Percentiles rank a stretch among this genome's conserved stretches.
phyloP scores from a whole-genome alignment of 2,329 filamentous ascomycete species.

The Colletotrichum neosansevieriae region DNA sequence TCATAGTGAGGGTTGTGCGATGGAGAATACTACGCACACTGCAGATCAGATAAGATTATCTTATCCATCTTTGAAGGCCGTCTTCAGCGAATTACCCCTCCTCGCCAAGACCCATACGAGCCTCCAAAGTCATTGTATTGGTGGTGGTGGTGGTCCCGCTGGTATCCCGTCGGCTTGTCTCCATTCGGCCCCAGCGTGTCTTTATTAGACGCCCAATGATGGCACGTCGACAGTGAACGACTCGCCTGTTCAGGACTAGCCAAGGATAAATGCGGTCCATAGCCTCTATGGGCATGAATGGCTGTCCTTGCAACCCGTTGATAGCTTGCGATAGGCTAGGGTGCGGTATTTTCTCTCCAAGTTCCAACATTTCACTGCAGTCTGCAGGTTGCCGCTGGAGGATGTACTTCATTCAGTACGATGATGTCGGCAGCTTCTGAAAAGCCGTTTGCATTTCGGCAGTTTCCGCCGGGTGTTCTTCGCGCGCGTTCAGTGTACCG shows the following conservation, averaged over 20 bases:
- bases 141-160: not conserved
- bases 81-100: constrained; percentile 18
- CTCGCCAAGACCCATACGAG: constrained; percentile 28
- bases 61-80: constrained; percentile 49
- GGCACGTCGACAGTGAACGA: constrained; percentile 1
- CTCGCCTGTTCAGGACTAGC: not conserved
- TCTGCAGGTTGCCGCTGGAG: constrained; percentile 14
- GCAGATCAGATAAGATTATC: constrained; percentile 46
- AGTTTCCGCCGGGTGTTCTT: not conserved
- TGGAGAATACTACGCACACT: constrained; percentile 28
- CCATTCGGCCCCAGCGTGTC: constrained; percentile 10
- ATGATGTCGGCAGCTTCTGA: constrained; percentile 18
- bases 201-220: constrained; percentile 9
- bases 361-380: constrained; percentile 12
- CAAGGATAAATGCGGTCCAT: not conserved
- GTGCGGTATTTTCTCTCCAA: constrained; percentile 36
- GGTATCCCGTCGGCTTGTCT: constrained; percentile 9
- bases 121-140: not conserved
- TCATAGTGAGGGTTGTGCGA: constrained; percentile 14
- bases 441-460: constrained; percentile 3
- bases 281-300: too few relatives aligned
- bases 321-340: constrained; percentile 33
- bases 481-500: not conserved
- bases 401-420: too few relatives aligned
- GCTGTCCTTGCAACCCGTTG: constrained; percentile 14